Percentiles rank a stretch among this genome's conserved stretches.
phyloP scores from a whole-genome alignment of 306 rosid genomes.

The Citrullus amarus region DNA sequence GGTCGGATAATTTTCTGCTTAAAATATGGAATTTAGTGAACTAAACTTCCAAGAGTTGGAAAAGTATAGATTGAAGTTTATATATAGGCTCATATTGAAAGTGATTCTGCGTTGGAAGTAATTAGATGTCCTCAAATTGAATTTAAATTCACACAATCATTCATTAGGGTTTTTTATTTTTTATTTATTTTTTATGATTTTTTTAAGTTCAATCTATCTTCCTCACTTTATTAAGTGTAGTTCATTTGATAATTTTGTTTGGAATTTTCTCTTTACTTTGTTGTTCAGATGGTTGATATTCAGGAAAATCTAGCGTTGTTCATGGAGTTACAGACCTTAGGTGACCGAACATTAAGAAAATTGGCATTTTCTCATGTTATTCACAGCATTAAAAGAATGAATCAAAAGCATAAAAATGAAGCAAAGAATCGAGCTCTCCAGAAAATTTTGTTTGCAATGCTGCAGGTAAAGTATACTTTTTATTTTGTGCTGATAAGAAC shows the following conservation, averaged over 20 bases:
- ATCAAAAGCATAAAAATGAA: slow-evolving; percentile 63
- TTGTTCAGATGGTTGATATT: slow-evolving; percentile 39
- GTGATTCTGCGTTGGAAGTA: neutral
- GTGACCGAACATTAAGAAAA: slow-evolving; percentile 38
- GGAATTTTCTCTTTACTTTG: neutral
- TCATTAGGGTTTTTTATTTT: neutral
- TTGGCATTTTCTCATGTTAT: slow-evolving; percentile 56
- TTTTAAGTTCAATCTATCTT: neutral
- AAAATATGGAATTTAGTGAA: neutral
- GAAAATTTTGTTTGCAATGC: slow-evolving; percentile 47
- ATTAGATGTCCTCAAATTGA: neutral
- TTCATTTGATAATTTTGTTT: neutral
- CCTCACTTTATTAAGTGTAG: neutral
- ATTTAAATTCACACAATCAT: neutral
- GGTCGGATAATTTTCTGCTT: neutral
- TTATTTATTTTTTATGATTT: too few species aligned
- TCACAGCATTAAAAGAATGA: slow-evolving; percentile 66
- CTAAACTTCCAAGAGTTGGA: neutral
- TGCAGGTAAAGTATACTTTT: slow-evolving; percentile 37
- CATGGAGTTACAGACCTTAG: slow-evolving; percentile 73
- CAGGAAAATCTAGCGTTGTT: slow-evolving; percentile 54
- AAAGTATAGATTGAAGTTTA: neutral
- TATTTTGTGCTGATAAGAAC: neutral
- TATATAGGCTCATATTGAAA: neutral
- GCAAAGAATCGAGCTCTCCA: slow-evolving; percentile 69